A percentile compares a stretch with the other conserved stretches of the same genome.
Evolutionary conservation across 2,329 filamentous ascomycete genomes (phyloP).

Genomic region (Talaromyces sp.): DNA sequence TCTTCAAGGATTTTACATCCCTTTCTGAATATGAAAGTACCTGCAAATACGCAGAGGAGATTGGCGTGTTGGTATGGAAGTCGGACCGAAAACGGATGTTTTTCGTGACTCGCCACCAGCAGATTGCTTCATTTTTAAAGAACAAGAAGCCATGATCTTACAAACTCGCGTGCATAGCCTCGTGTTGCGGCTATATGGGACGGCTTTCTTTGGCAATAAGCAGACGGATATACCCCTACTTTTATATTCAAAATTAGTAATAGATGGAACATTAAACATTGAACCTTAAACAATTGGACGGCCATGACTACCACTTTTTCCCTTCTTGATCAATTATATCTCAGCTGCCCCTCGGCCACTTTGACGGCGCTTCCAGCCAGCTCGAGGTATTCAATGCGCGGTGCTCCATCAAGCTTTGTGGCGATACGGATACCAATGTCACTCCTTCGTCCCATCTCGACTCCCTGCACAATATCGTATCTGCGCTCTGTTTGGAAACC

Average conservation of each 20-base stretch:
- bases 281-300: neutral
- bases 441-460: conserved; percentile 59
- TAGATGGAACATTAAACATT: neutral
- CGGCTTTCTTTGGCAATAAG: neutral
- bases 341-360: conserved; percentile 31
- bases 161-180: neutral
- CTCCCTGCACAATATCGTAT: conserved; percentile 55
- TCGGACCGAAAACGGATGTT: conserved; percentile 77
- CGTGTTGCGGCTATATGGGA: neutral
- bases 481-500: conserved; percentile 20
- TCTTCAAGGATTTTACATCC: conserved; percentile 83
- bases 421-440: conserved; percentile 32
- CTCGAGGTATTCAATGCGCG: conserved; percentile 28
- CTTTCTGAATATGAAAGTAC: conserved; percentile 57
- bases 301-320: neutral
- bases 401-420: conserved; percentile 16
- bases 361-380: conserved; percentile 32
- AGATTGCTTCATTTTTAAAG: conserved; percentile 76
- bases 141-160: conserved; percentile 36
- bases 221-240: neutral
- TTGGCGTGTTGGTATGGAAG: conserved; percentile 85
- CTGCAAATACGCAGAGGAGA: conserved; percentile 70
- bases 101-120: conserved; percentile 87
- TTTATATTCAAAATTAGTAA: neutral
- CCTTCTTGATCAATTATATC: neutral